Base-by-base conservation (phyloP, 2,329 filamentous ascomycete genomes). In the Fusarium liriodendri region DNA sequence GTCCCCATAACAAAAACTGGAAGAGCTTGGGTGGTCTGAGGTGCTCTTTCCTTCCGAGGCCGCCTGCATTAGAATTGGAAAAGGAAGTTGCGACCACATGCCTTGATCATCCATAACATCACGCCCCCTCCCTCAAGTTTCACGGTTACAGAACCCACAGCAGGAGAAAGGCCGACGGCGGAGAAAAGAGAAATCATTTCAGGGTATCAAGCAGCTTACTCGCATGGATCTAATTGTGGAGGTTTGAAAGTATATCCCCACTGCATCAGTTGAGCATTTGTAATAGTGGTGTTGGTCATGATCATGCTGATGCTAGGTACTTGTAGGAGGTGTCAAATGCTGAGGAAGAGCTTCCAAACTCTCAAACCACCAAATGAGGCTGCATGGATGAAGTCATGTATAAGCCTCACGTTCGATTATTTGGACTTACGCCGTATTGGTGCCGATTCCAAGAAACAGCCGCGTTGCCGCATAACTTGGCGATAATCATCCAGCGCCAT, bases 61-160 rank as follows among this genome's bases (percentile, higher is more conserved):
- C 33, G 33, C 35, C 69, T 73, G 72, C 72, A 75, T 75, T 42
- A 38, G 32, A 50, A 58, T 33, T 52, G 54, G 66, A 69, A 60
- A 52, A 64, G 62, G 47, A 45, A 64, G 58, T 59, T 72, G 50
- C 62, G 27, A 55, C 62, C 45, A 57, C 27, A 29, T 55, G 40
- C 62, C 66, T 70, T 47, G 22, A 33, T 70, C 29, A 52, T 16
- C 25, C 42, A 47, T 47, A 25, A 52, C 65, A 47, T 47, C 42
- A 60, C 65, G 40, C 55, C 57, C 52, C 33, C 32, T 47, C 20
- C 33, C 55, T 58, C 22, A 25, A 45, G 42, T 60, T 64, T 68
- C 37, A 27, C 55, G 45, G 60, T 37, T 62, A 32, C 60, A 62
- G 60, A 62, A 62, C 59, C 59, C 59, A 62, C 59, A 50, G 42